A percentile compares a stretch with the other conserved stretches of the same genome.
Evolutionary conservation across 352 stramenopile genomes (phyloP).

Genomic region (Globisporangium cylindrosporum): DNA sequence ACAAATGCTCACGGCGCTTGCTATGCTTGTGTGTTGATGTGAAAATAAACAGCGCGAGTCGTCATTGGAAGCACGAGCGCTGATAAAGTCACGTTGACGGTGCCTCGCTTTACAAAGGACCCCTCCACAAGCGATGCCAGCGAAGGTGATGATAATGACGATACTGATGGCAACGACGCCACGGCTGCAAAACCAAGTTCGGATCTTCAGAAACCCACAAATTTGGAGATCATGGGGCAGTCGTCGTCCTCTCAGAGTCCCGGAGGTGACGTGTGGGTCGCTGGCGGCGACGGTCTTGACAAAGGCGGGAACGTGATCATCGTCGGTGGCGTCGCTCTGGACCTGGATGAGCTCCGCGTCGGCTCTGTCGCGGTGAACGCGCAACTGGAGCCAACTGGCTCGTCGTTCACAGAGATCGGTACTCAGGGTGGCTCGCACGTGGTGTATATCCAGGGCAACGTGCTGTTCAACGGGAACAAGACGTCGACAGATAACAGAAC

Average conservation of each 20-base stretch:
- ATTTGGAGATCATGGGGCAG: constrained; percentile 54
- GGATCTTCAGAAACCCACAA: constrained; percentile 27
- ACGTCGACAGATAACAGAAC: constrained; percentile 35
- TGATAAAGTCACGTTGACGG: constrained; percentile 19
- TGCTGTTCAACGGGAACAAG: constrained; percentile 51
- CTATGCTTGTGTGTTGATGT: background rate
- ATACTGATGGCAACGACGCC: constrained; percentile 10
- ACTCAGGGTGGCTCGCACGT: constrained; percentile 42
- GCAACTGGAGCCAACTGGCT: constrained; percentile 31
- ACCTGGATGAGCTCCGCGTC: constrained; percentile 22
- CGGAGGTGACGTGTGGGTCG: constrained; percentile 53
- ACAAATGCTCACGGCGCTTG: background rate
- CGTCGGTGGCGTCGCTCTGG: constrained; percentile 33
- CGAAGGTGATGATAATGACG: constrained; percentile 2
- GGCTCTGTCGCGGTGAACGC: constrained; percentile 61
- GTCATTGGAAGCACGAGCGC: constrained; percentile 20
- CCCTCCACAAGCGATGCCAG: background rate
- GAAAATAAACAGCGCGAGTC: constrained; percentile 12
- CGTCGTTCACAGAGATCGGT: constrained; percentile 63
- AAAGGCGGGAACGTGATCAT: constrained; percentile 51
- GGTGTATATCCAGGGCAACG: constrained; percentile 52
- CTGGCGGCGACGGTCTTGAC: constrained; percentile 44
- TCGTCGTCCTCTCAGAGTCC: constrained; percentile 37
- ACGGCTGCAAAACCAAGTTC: constrained; percentile 1
- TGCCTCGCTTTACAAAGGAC: background rate